Conservation (phyloP, 2,329 filamentous ascomycete genomes). For the Hypomyces perniciosus region DNA sequence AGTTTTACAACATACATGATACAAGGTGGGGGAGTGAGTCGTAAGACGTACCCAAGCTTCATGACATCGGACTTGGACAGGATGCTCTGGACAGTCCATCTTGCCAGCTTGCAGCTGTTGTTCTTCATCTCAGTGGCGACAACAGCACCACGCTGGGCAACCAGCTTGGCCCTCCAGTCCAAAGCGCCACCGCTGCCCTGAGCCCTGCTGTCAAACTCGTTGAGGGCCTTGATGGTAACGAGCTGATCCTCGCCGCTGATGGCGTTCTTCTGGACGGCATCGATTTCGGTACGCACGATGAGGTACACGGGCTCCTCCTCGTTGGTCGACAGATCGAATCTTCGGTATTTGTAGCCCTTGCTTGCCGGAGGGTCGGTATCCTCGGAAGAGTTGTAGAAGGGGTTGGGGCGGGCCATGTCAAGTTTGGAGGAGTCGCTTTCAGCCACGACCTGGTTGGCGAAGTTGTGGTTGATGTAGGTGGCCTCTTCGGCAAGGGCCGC, state of each 20-base stretch:
- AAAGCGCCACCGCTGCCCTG: conserved; percentile 90
- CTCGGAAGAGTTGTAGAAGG: conserved; percentile 92
- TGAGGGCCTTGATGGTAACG: conserved; percentile 89
- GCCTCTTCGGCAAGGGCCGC: conserved; percentile 88
- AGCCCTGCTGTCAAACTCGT: conserved; percentile 98
- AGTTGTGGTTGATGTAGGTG: conserved; percentile 99
- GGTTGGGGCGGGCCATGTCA: conserved; percentile 82
- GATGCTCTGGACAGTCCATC: conserved; percentile 97
- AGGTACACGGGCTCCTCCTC: conserved; percentile 92
- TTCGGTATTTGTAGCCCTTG: conserved; percentile 97
- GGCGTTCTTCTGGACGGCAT: conserved; percentile 92
- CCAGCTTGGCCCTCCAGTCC: conserved; percentile 94
- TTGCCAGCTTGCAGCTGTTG: conserved; percentile 96
- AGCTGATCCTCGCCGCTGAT: conserved; percentile 88
- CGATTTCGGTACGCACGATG: conserved; percentile 89
- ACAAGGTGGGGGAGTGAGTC: background rate
- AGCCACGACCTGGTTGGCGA: conserved; percentile 87
- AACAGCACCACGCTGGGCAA: conserved; percentile 90
- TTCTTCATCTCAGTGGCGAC: conserved; percentile 99
- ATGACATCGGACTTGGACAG: conserved; percentile 95
- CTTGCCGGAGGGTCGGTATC: conserved; percentile 90
- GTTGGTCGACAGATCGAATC: conserved; percentile 91
- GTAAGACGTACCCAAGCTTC: conserved; percentile 75
- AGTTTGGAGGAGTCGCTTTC: conserved; percentile 76
- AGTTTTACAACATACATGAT: conserved; percentile 12